Conservation (phyloP, 169 alveolate species). For the Cryptosporidium xiaoi region DNA sequence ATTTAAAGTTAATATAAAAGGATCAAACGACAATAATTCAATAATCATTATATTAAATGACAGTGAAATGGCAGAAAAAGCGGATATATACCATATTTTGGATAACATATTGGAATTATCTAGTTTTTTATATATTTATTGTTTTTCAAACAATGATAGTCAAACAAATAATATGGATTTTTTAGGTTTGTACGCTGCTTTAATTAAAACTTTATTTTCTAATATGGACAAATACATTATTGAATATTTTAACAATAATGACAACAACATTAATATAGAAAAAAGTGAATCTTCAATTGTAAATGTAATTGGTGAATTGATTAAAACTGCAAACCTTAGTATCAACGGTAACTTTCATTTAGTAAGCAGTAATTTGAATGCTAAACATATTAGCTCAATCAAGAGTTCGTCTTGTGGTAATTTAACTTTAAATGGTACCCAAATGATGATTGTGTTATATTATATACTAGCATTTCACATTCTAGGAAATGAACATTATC, state of each 20-base stretch:
- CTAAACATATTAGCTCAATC: too few species aligned
- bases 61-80: background rate
- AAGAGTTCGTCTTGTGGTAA: too few species aligned
- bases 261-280: background rate
- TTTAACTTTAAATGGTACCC: constrained; percentile 2
- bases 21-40: background rate
- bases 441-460: constrained; percentile 1
- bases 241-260: background rate
- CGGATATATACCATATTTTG: background rate
- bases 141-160: constrained; percentile 11
- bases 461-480: constrained; percentile 23
- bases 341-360: background rate
- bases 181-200: background rate
- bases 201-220: constrained; percentile 2
- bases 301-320: background rate
- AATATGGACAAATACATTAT: constrained; percentile 7
- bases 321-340: background rate
- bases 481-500: constrained; percentile 20
- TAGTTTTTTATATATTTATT: constrained; percentile 21
- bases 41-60: constrained; percentile 1
- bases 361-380: background rate
- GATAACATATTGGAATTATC: constrained; percentile 32
- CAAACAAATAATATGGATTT: background rate
- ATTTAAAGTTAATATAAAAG: constrained; percentile 10
- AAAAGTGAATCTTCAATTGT: background rate